A percentile compares a stretch with the other conserved stretches of the same genome.
phyloP scores from a whole-genome alignment of 164 flowering plant species.

The Stephania japonica region DNA sequence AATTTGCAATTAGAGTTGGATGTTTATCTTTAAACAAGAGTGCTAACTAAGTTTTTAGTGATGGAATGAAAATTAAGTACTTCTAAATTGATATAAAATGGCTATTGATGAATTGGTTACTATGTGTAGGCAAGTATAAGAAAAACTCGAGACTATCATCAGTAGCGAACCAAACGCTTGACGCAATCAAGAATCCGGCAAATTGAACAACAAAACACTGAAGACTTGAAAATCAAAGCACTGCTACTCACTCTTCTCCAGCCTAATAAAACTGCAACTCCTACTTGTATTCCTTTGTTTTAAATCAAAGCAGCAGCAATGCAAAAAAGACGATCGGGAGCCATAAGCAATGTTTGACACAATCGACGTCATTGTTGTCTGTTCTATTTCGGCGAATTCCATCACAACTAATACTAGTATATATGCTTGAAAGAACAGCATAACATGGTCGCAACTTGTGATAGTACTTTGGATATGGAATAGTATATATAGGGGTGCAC shows the following conservation, averaged over 20 bases:
- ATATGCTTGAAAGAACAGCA: not conserved
- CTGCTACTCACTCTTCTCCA: not conserved
- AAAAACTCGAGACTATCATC: too few species aligned
- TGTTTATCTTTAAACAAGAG: not conserved
- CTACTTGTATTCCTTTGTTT: constrained; percentile 4
- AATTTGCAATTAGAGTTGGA: not conserved
- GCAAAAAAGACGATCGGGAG: not conserved
- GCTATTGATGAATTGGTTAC: not conserved
- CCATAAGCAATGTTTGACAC: not conserved
- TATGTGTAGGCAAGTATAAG: too few species aligned
- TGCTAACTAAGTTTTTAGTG: not conserved
- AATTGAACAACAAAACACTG: too few species aligned
- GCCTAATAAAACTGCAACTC: constrained; percentile 2
- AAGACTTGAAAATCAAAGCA: not conserved
- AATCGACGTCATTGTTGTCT: not conserved
- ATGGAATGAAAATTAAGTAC: not conserved
- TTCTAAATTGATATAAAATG: not conserved
- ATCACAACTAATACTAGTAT: constrained; percentile 10
- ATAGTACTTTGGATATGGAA: constrained; percentile 21
- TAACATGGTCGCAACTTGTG: constrained; percentile 15
- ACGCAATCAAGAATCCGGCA: too few species aligned
- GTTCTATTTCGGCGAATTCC: not conserved
- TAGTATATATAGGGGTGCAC: constrained; percentile 17
- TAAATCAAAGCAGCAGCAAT: not conserved
- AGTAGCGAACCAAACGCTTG: too few species aligned